Base-by-base conservation (phyloP, 805 yeast species). In the Wickerhamiella galacta region DNA sequence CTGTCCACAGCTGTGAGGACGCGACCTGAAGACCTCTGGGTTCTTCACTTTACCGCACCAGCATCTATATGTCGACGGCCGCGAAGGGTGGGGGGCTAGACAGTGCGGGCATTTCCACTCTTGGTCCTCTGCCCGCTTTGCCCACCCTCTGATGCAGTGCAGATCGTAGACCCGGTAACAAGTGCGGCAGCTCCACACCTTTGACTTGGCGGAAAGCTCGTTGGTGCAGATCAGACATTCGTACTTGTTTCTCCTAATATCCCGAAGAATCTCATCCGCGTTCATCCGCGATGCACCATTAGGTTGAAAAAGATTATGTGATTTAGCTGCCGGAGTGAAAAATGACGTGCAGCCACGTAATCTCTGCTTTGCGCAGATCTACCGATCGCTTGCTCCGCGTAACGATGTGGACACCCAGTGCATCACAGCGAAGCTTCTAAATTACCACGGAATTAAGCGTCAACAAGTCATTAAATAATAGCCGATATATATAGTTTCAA, bases 151-250 rank as follows among this genome's bases (percentile, higher is more conserved):
- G 28, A 83, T 76, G 57, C 98, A 87, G 10, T 71, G 73, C 28
- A 82, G 60, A 50, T 87, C 95, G 49, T 81, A 87, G 1, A 78
- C 93, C 37, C 95, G 61, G 48, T 58, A 76, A 51, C 98, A 87
- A 18, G 63, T 58, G 6, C 56, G 52, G 51, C 98, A 87, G 5
- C 82, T 66, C 90, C 93, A 90, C 34, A 83, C 62, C 29, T 63
- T 57, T 16, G 83, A 72, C 9, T 60, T 55, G 3, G 68, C 61
- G 32, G 73, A 80, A 38, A 87, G 65, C 41, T 81, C 87, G 23
- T 78, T 74, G 0, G 93, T 79, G 54, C 98, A 87, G 9, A 87
- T 81, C 51, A 87, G 61, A 55, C 98, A 87, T 1, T 70, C 65
- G 48, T 87, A 85, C 1, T 66, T 63, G n/a, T 80, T 85, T 9